Conservation (phyloP, 169 alveolate species). For the Cryptosporidium ryanae region DNA sequence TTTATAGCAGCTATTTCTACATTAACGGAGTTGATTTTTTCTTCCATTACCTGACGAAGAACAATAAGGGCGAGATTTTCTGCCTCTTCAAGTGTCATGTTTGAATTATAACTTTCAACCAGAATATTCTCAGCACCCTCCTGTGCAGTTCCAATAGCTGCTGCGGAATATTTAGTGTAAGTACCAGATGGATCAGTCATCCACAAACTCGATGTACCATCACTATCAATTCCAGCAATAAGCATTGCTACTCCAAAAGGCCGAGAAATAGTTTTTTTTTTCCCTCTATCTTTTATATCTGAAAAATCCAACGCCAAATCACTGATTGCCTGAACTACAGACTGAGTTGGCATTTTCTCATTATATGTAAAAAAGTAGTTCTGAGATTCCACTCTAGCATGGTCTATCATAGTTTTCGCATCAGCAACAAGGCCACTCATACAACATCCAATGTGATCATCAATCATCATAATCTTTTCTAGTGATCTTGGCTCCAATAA, state of each 20-base stretch:
- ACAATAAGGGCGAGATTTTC: conserved; percentile 93
- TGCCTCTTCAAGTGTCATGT: conserved; percentile 93
- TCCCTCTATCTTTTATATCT: conserved; percentile 84
- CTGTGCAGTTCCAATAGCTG: conserved; percentile 97
- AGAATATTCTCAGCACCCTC: conserved; percentile 96
- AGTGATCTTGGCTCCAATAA: conserved; percentile 91
- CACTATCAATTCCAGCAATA: conserved; percentile 96
- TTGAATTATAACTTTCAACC: conserved; percentile 93
- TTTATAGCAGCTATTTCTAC: conserved; percentile 93
- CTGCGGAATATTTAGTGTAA: conserved; percentile 93
- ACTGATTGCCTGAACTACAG: conserved; percentile 91
- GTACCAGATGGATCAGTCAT: conserved; percentile 99
- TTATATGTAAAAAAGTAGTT: conserved; percentile 95
- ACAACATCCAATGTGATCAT: conserved; percentile 96
- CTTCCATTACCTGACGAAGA: conserved; percentile 98
- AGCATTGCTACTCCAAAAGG: conserved; percentile 98
- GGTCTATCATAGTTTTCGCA: conserved; percentile 97
- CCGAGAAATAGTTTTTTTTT: conserved; percentile 91
- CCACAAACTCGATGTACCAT: conserved; percentile 94
- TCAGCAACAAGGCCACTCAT: conserved; percentile 98
- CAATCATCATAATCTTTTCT: conserved; percentile 95
- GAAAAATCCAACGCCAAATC: conserved; percentile 97
- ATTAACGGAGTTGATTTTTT: conserved; percentile 92
- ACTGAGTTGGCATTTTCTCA: conserved; percentile 92
- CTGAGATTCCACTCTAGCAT: conserved; percentile 97